Conservation (phyloP, 2,329 filamentous ascomycete species). For the Fusarium longipes region DNA sequence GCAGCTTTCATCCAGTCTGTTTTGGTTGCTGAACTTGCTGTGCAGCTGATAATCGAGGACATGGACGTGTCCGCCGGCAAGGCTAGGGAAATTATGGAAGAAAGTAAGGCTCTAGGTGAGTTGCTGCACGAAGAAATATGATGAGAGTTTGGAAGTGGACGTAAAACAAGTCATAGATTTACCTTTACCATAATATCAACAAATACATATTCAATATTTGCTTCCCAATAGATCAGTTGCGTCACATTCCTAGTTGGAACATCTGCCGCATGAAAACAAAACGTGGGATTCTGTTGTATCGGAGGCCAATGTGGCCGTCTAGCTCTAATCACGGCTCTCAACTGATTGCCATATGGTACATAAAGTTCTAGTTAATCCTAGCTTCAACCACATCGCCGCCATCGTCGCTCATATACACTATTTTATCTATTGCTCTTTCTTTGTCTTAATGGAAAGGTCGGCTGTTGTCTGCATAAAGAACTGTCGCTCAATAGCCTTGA, state of each 20-base stretch:
- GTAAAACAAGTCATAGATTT: neutral
- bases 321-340: constrained; percentile 38
- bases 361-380: constrained; percentile 48
- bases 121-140: constrained; percentile 71
- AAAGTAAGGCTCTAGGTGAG: constrained; percentile 75
- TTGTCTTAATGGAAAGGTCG: constrained; percentile 55
- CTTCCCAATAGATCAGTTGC: neutral
- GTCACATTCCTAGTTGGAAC: neutral
- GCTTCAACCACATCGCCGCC: constrained; percentile 32
- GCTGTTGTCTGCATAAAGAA: constrained; percentile 68
- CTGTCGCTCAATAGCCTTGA: constrained; percentile 81
- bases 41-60: constrained; percentile 67
- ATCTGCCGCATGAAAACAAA: constrained; percentile 10
- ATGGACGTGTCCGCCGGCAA: constrained; percentile 58
- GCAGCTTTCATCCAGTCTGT: constrained; percentile 78
- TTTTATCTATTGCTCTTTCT: constrained; percentile 64
- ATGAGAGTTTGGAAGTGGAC: constrained; percentile 7
- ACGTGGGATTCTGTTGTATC: constrained; percentile 25
- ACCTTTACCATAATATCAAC: neutral
- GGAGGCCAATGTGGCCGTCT: constrained; percentile 37
- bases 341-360: constrained; percentile 42
- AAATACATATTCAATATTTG: constrained; percentile 30
- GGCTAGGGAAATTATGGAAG: constrained; percentile 68
- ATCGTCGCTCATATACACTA: constrained; percentile 26
- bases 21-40: constrained; percentile 77